These are phyloP conservation scores for Trichosporon ovoides DNA, from an alignment of 1,284 basidiomycete species.

Conservation along the genomic window DNA sequence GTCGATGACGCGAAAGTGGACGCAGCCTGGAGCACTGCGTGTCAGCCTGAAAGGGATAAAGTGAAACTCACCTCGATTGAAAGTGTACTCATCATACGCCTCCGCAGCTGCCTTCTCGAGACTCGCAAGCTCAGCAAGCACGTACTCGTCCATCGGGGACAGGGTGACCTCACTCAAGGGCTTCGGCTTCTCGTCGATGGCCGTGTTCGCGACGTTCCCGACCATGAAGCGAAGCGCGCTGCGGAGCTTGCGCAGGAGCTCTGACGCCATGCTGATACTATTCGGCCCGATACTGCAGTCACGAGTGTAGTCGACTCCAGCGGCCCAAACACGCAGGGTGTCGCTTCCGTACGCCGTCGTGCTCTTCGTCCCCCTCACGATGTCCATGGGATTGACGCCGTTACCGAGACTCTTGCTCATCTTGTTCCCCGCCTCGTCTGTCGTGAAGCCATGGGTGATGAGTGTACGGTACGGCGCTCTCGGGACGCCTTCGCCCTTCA, in stretches of 20 bases:
- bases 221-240: conserved; percentile 87
- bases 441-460: conserved; percentile 95
- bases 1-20: conserved; percentile 50
- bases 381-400: conserved; percentile 73
- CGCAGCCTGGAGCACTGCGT: conserved; percentile 52
- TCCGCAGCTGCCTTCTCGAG: conserved; percentile 64
- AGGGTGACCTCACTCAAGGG: conserved; percentile 25
- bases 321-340: conserved; percentile 83
- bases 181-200: conserved; percentile 6
- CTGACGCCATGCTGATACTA: conserved; percentile 69
- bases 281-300: conserved; percentile 81
- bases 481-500: conserved; percentile 9
- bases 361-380: conserved; percentile 73
- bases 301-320: conserved; percentile 81
- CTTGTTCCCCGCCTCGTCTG: conserved; percentile 86
- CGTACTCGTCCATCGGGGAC: conserved; percentile 61
- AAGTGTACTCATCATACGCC: conserved; percentile 72
- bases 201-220: conserved; percentile 61
- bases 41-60: conserved; percentile 50
- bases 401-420: conserved; percentile 99
- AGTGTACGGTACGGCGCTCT: conserved; percentile 67
- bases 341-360: conserved; percentile 80
- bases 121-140: conserved; percentile 74
- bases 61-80: conserved; percentile 66
- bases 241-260: conserved; percentile 77